Percentiles rank a stretch among this genome's conserved stretches.
Evolutionary conservation across 1,139 yeast species (phyloP).

Genomic region (Geotrichum histeridarum): DNA sequence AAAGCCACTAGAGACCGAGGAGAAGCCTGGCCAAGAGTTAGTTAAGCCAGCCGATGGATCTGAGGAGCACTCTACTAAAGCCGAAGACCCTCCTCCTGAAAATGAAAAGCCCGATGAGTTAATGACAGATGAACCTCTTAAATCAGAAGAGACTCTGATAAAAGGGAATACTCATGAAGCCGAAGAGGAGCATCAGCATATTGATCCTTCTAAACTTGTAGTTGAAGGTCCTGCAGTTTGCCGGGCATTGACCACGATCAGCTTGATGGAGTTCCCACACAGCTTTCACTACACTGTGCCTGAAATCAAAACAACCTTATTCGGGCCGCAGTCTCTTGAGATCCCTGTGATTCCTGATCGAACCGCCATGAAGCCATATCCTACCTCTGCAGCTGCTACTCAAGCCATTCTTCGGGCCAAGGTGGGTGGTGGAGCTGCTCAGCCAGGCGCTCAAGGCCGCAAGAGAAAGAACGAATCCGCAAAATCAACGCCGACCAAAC

Average conservation of each 20-base stretch:
- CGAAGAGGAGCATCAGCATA: slow-evolving; percentile 2
- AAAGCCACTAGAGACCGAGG: no score
- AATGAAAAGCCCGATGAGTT: not conserved
- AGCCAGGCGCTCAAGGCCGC: not conserved
- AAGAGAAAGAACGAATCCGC: not conserved
- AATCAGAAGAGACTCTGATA: not conserved
- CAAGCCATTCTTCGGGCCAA: slow-evolving; percentile 4
- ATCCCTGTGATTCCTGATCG: slow-evolving; percentile 41
- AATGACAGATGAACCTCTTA: not conserved
- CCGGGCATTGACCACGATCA: slow-evolving; percentile 25
- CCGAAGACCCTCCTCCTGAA: no score
- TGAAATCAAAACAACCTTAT: slow-evolving; percentile 46
- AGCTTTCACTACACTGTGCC: slow-evolving; percentile 27
- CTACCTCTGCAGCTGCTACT: slow-evolving; percentile 8
- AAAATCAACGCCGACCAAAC: not conserved
- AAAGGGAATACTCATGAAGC: slow-evolving; percentile 5
- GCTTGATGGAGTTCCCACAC: slow-evolving; percentile 33
- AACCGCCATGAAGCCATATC: slow-evolving; percentile 4
- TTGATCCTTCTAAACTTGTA: slow-evolving; percentile 11
- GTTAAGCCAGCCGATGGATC: no score
- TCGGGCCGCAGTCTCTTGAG: slow-evolving; percentile 59
- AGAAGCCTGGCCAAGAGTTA: no score
- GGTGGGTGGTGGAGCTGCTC: not conserved
- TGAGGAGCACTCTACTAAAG: no score
- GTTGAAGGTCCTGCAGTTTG: slow-evolving; percentile 31